These are phyloP conservation scores for Blastobotrys capitulatus DNA, from an alignment of 1,139 yeast species.

Conservation along the genomic window DNA sequence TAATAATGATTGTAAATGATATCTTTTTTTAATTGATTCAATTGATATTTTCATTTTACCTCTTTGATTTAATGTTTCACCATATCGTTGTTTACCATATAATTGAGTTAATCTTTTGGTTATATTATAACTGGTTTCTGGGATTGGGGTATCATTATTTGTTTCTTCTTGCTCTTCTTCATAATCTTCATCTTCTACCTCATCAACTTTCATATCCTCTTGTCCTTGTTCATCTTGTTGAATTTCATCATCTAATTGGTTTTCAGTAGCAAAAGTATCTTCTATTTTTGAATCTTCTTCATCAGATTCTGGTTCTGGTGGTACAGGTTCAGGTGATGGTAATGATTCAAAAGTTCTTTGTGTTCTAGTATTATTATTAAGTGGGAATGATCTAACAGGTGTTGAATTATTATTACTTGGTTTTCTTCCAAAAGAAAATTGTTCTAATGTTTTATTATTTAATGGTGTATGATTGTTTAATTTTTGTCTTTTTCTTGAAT, in stretches of 20 bases:
- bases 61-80: constrained; percentile 7
- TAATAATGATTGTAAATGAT: neutral
- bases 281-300: too few species aligned
- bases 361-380: neutral
- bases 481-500: neutral
- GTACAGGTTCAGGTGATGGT: neutral
- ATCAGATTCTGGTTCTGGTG: neutral
- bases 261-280: too few species aligned
- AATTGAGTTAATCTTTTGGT: neutral
- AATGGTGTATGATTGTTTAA: neutral
- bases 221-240: too few species aligned
- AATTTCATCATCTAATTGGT: neutral
- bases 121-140: too few species aligned
- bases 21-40: neutral
- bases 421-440: constrained; percentile 4
- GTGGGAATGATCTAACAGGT: neutral
- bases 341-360: neutral
- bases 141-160: neutral
- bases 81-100: constrained; percentile 1
- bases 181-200: constrained; percentile 1
- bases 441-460: constrained; percentile 3
- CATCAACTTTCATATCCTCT: constrained; percentile 6
- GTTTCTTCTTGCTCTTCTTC: neutral
- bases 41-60: neutral
- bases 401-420: neutral